Conservation (phyloP, 2,329 filamentous ascomycete genomes). For the Alternaria viburni region DNA sequence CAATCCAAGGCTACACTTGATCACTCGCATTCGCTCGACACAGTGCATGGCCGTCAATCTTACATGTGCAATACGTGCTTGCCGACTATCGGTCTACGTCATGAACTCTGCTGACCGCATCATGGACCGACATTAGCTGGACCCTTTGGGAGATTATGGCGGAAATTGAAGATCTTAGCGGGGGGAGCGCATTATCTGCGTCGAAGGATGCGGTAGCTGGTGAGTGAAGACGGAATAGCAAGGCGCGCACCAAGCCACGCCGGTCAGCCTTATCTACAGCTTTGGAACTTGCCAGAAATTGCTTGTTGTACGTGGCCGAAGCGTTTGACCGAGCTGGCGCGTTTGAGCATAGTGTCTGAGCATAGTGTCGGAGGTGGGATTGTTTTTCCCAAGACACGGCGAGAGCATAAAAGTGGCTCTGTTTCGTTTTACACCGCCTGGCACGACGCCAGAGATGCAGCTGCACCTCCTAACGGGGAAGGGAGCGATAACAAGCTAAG, state of each 20-base stretch:
- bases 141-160: slow-evolving; percentile 1
- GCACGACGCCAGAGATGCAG: background rate
- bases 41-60: background rate
- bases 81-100: slow-evolving; percentile 8
- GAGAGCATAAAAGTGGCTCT: slow-evolving; percentile 1
- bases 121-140: slow-evolving; percentile 2
- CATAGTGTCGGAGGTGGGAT: background rate
- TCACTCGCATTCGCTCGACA: background rate
- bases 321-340: background rate
- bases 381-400: background rate
- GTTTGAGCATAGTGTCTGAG: background rate
- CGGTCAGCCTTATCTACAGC: background rate
- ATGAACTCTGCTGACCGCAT: slow-evolving; percentile 6
- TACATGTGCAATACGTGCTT: background rate
- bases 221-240: background rate
- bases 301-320: background rate
- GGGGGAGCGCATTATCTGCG: background rate
- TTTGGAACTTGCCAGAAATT: background rate
- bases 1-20: background rate
- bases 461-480: background rate
- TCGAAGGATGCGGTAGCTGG: background rate
- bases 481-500: slow-evolving; percentile 9
- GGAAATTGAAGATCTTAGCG: slow-evolving; percentile 8
- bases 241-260: background rate
- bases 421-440: slow-evolving; percentile 9